A percentile compares a stretch with the other conserved stretches of the same genome.
phyloP scores from a whole-genome alignment of 495 filamentous ascomycete species.

The Lentithecium fluviatile region DNA sequence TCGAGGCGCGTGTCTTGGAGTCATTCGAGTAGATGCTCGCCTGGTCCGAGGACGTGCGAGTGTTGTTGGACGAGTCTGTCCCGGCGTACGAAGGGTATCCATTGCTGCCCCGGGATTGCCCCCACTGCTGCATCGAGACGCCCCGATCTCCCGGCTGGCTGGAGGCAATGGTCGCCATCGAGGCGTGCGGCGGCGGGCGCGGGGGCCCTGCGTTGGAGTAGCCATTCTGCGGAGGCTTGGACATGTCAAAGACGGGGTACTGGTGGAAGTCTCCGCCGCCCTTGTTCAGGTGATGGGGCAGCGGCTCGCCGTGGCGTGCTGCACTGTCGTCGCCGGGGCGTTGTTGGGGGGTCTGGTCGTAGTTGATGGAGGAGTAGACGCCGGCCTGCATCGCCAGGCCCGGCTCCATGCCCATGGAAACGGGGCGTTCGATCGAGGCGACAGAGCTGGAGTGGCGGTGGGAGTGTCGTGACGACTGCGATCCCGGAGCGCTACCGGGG shows the following conservation, averaged over 20 bases:
- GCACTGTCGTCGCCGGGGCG: slow-evolving; percentile 61
- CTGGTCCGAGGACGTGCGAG: slow-evolving; percentile 68
- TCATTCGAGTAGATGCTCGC: slow-evolving; percentile 58
- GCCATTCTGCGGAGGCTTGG: slow-evolving; percentile 45
- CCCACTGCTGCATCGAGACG: slow-evolving; percentile 72
- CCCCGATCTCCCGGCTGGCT: slow-evolving; percentile 63
- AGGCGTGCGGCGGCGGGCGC: slow-evolving; percentile 65
- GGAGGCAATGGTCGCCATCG: slow-evolving; percentile 65
- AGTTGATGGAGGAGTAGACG: slow-evolving; percentile 85
- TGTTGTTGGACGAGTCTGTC: slow-evolving; percentile 66
- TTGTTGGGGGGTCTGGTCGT: slow-evolving; percentile 56
- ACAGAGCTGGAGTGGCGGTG: slow-evolving; percentile 80
- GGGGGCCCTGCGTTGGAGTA: slow-evolving; percentile 63
- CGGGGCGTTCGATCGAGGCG: slow-evolving; percentile 65
- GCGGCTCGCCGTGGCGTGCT: slow-evolving; percentile 64
- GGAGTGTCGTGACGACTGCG: slow-evolving; percentile 75
- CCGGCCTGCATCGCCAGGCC: slow-evolving; percentile 76
- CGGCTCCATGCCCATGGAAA: slow-evolving; percentile 48
- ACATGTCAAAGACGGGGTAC: slow-evolving; percentile 72
- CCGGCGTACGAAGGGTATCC: slow-evolving; percentile 63
- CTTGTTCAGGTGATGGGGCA: slow-evolving; percentile 80
- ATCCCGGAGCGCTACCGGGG: slow-evolving; percentile 59
- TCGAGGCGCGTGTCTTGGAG: slow-evolving; percentile 45
- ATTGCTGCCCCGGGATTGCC: slow-evolving; percentile 56
- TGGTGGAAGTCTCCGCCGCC: slow-evolving; percentile 80